These are phyloP conservation scores for Naganishia albida DNA, from an alignment of 1,284 basidiomycete species.

Conservation along the genomic window DNA sequence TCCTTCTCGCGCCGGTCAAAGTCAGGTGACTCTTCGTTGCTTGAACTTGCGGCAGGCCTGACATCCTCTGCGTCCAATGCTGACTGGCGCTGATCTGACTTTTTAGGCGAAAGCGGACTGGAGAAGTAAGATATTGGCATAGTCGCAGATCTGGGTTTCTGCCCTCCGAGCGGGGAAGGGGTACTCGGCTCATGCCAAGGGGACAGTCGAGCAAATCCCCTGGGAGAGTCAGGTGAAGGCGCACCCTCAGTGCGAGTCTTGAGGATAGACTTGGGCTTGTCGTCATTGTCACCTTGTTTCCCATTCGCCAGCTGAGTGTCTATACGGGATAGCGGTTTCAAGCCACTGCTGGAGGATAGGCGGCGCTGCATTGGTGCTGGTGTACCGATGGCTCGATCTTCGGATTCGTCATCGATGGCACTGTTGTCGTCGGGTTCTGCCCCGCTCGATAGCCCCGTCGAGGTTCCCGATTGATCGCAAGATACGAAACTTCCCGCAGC, in stretches of 20 bases:
- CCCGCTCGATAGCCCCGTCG: neutral
- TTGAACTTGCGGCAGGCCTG: neutral
- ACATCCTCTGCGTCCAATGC: neutral
- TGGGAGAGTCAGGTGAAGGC: slow-evolving; percentile 12
- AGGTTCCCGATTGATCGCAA: slow-evolving; percentile 1
- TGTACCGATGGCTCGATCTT: neutral
- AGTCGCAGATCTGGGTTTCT: slow-evolving; percentile 44
- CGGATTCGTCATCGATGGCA: neutral
- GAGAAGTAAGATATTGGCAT: slow-evolving; percentile 36
- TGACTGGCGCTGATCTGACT: neutral
- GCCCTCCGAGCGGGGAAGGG: slow-evolving; percentile 13
- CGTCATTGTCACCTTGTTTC: neutral
- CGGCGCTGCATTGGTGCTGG: neutral
- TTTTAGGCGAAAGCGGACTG: slow-evolving; percentile 17
- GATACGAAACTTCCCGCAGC: slow-evolving; percentile 7
- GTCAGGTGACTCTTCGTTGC: slow-evolving; percentile 28
- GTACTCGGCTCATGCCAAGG: slow-evolving; percentile 26
- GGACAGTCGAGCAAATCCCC: slow-evolving; percentile 17
- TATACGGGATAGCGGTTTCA: slow-evolving; percentile 35
- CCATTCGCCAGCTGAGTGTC: slow-evolving; percentile 25
- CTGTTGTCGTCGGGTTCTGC: neutral
- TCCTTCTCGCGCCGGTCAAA: slow-evolving; percentile 31
- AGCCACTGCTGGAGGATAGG: neutral
- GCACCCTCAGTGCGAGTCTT: slow-evolving; percentile 12
- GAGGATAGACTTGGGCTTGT: slow-evolving; percentile 15